Conservation (phyloP, 2,329 filamentous ascomycete genomes). For the Trichoderma polysporum region DNA sequence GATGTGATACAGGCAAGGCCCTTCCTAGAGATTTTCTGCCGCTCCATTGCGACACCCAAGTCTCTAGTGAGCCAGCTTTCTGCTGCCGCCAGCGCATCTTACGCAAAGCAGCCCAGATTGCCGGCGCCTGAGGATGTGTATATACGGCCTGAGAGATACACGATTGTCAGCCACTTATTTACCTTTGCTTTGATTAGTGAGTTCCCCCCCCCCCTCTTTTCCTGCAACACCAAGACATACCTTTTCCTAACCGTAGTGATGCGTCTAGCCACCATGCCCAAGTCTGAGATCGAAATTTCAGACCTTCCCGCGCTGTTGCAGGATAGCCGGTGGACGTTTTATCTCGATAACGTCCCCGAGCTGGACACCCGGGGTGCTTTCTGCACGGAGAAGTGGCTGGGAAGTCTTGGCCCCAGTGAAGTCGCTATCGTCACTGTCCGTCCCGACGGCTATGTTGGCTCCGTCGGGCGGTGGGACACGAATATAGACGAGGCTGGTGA, state of each 20-base stretch:
- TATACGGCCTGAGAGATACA: conserved; percentile 66
- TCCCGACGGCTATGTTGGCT: conserved; percentile 73
- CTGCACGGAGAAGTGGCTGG: conserved; percentile 70
- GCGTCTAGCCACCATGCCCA: conserved; percentile 55
- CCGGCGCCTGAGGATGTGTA: conserved; percentile 64
- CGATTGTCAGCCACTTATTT: conserved; percentile 64
- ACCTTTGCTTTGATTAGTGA: conserved; percentile 68
- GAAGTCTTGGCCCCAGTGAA: conserved; percentile 54
- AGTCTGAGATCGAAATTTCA: conserved; percentile 62
- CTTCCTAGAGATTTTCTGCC: conserved; percentile 62
- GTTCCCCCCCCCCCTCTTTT: conserved; percentile 27
- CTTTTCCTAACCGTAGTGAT: neutral
- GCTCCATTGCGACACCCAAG: conserved; percentile 48
- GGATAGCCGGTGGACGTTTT: conserved; percentile 69
- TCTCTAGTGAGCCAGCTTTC: conserved; percentile 62
- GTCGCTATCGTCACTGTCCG: conserved; percentile 67
- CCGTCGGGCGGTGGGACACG: conserved; percentile 55
- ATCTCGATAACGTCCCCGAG: conserved; percentile 64
- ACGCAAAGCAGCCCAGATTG: conserved; percentile 57
- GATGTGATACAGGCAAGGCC: conserved; percentile 55
- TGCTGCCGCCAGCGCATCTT: conserved; percentile 59
- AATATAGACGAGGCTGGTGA: conserved; percentile 51
- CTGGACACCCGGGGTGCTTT: conserved; percentile 51
- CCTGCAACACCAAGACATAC: neutral
- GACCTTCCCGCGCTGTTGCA: conserved; percentile 63